These are phyloP conservation scores for Arthrobotrys musiformis DNA, from an alignment of 2,329 filamentous ascomycete species.

Conservation along the genomic window DNA sequence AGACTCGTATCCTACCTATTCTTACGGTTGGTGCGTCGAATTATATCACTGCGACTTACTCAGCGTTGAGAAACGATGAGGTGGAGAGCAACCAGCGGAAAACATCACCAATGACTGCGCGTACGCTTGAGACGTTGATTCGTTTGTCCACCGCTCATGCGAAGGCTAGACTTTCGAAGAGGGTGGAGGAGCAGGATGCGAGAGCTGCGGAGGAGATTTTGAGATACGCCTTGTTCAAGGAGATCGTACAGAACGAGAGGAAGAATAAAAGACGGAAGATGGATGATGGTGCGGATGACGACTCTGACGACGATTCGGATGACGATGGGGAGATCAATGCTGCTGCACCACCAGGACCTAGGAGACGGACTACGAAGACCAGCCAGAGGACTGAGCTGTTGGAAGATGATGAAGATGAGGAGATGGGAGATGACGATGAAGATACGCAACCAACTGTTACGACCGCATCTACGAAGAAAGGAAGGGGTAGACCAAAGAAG, in stretches of 20 bases:
- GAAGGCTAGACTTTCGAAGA: conserved; percentile 85
- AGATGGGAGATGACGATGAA: conserved; percentile 63
- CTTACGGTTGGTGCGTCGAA: conserved; percentile 91
- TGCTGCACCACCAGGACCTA: conserved; percentile 64
- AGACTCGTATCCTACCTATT: conserved; percentile 87
- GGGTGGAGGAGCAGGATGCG: conserved; percentile 90
- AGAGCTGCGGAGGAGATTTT: conserved; percentile 87
- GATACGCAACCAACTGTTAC: conserved; percentile 61
- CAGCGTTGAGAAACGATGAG: conserved; percentile 92
- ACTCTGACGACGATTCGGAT: conserved; percentile 66
- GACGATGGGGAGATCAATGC: conserved; percentile 68
- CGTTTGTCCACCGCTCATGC: conserved; percentile 96
- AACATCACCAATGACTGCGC: conserved; percentile 93
- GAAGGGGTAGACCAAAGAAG: conserved; percentile 27
- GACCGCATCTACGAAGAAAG: conserved; percentile 46
- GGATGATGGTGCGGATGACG: conserved; percentile 72
- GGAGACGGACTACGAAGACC: conserved; percentile 65
- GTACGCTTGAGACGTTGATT: conserved; percentile 97
- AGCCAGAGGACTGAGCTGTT: conserved; percentile 63
- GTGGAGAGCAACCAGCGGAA: conserved; percentile 92
- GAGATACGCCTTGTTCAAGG: conserved; percentile 95
- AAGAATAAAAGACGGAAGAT: conserved; percentile 82
- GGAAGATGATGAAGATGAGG: conserved; percentile 61
- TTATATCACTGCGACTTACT: conserved; percentile 90
- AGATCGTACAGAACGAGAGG: conserved; percentile 76